Base-by-base conservation (phyloP, 2,329 filamentous ascomycete species). In the Ilyonectria mors-panacis region DNA sequence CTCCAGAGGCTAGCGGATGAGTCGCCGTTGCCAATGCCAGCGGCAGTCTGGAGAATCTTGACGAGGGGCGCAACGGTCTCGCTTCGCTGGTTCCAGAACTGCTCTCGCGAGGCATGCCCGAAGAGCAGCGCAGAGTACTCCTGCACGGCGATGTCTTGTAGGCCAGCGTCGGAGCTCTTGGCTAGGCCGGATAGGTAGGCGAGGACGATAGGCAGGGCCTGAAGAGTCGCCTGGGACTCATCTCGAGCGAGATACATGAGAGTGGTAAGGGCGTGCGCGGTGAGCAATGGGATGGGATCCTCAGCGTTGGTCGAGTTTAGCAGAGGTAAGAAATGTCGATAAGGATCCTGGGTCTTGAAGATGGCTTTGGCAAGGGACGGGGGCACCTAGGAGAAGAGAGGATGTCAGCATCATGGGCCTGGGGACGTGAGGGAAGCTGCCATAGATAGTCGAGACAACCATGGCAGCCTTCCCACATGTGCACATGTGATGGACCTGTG, bases 141-240 rank as follows among this genome's bases (percentile, higher is more conserved):
- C 77, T 96, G 93, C 13, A 98, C 94, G 28, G 94, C 95, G 78
- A 98, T 97, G 78, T 99, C 96, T 82, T 99, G 96, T 63, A 97
- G 87, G 44, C 94, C 94, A 62, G 93, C 92, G 81, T 99, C 96
- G 47, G 93, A 88, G 78, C 91, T 94, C 85, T 94, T 94, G 65
- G 93, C 91, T 63, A 98, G 86, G 59, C 91, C 90, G 8, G 94
- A 93, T 33, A 98, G 89, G 81, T 98, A 98, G 77, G 89, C 91
- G 81, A 96, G 93, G 56, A 98, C 87, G 76, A 94, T 87, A 19
- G 94, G 93, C 50, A 98, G 88, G 21, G 94, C 93, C 70, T 93
- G 88, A 67, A 93, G 87, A 62, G 94, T 93, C 61, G 93, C 88
- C 57, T 80, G 70, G 15, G 88, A 88, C 71, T 88, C 87, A 77